Conservation (phyloP, 2,329 filamentous ascomycete genomes). For the Aspergillus chevalieri region DNA sequence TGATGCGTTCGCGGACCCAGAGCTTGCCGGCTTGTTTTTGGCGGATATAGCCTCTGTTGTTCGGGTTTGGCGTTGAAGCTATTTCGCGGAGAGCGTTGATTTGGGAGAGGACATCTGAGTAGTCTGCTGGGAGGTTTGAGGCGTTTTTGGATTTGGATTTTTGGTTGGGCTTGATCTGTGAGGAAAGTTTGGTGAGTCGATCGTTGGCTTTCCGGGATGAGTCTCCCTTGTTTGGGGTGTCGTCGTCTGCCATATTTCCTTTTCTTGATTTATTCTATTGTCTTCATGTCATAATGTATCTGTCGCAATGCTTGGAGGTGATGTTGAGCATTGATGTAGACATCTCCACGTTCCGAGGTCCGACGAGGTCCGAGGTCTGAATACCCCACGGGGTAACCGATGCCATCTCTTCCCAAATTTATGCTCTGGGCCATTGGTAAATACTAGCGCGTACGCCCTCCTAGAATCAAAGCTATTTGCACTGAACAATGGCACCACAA, state of each 20-base stretch:
- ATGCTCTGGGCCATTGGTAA: too few relatives aligned
- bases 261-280: background rate
- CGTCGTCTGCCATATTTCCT: slow-evolving; percentile 10
- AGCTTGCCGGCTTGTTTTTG: slow-evolving; percentile 60
- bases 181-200: slow-evolving; percentile 45
- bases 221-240: slow-evolving; percentile 1
- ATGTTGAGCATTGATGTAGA: background rate
- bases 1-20: slow-evolving; percentile 58
- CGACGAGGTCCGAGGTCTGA: slow-evolving; percentile 6
- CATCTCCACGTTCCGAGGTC: slow-evolving; percentile 9
- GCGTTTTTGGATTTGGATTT: slow-evolving; percentile 22
- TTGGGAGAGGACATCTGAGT: slow-evolving; percentile 56
- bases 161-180: slow-evolving; percentile 33
- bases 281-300: background rate
- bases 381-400: background rate
- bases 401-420: too few relatives aligned
- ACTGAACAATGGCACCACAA: slow-evolving; percentile 9
- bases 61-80: slow-evolving; percentile 50
- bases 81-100: slow-evolving; percentile 47
- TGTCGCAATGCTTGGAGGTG: background rate
- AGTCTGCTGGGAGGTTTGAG: slow-evolving; percentile 50
- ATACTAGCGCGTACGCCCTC: too few relatives aligned
- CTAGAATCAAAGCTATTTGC: background rate
- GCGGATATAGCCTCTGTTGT: slow-evolving; percentile 53
- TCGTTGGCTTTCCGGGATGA: slow-evolving; percentile 27